Evolutionary conservation across 306 rosid species (phyloP).

Genomic region (Medicago lupulina): DNA sequence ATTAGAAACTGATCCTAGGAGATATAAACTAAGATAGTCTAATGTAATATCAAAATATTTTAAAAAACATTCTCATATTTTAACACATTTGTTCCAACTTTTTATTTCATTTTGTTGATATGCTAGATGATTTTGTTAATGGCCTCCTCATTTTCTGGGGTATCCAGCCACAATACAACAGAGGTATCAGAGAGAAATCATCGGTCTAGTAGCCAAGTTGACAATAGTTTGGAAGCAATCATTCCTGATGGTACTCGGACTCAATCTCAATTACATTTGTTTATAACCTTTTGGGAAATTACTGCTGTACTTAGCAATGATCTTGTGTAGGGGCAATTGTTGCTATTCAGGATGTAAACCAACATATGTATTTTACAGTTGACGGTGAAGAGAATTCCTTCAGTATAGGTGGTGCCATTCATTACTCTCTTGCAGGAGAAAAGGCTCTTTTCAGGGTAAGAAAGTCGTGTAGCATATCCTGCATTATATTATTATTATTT

Average conservation of each 20-base stretch:
- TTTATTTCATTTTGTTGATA: conserved; percentile 48
- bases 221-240: conserved; percentile 57
- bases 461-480: conserved; percentile 23
- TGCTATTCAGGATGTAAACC: conserved; percentile 84
- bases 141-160: conserved; percentile 69
- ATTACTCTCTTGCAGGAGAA: conserved; percentile 91
- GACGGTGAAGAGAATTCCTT: conserved; percentile 67
- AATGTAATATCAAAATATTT: not conserved
- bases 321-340: conserved; percentile 83
- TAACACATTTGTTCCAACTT: conserved; percentile 36
- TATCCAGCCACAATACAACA: conserved; percentile 44
- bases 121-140: conserved; percentile 66
- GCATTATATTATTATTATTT: not conserved
- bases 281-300: conserved; percentile 40
- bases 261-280: conserved; percentile 35
- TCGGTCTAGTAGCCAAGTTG: conserved; percentile 46
- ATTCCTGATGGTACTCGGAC: conserved; percentile 75
- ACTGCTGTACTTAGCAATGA: conserved; percentile 45
- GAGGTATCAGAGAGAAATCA: conserved; percentile 48
- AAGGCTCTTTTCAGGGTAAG: conserved; percentile 95
- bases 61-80: not conserved
- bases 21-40: not conserved
- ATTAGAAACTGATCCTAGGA: not conserved
- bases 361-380: conserved; percentile 86
- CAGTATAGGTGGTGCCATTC: conserved; percentile 70